Base-by-base conservation (phyloP, 371 early-diverging fungal genomes). In the Circinella minor region DNA sequence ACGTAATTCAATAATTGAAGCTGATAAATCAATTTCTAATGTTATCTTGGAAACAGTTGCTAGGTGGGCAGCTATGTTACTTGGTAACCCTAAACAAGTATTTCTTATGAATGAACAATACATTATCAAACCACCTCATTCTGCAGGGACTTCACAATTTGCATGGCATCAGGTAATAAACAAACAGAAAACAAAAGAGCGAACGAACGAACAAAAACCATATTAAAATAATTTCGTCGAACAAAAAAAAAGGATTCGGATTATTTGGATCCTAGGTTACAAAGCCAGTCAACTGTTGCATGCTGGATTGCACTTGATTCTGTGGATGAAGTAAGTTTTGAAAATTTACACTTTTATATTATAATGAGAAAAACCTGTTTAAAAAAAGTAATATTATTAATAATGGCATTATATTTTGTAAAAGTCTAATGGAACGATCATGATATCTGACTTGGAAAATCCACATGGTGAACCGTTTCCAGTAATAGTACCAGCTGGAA, bases 61-160 rank as follows among this genome's bases (percentile, higher is more conserved):
- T 3, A 36, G 10, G 4, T 81, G 71, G 63, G 86, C 86, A 17
- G 69, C 74, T 9, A 62, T 73, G 61, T 72, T 87, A 14, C 75
- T 86, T 10, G 10, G 36, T 3, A 61, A 36, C 14, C 4, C 36
- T 38, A 46, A 70, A 18, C 65, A 64, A 13, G 17, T 48, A 3
- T 55, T 61, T 14, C 65, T 84, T 78, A 67, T 88, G 60, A 89
- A 89, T 71, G 89, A 89, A 64, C 89, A 89, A 63, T 89, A 81
- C 73, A 88, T 89, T 38, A 77, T 88, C 37, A 89, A 89, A 71
- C 89, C 88, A 17, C 89, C 89, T 4, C 62, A 54, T 14, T 68
- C 75, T 9, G 63, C 65, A 1, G 34, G 51, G 4, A 57, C 60
- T 11, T 81, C 89, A 2, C 68, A 72, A 62, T 89, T 89, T 77